Conservation (phyloP, 1,284 basidiomycete species). For the Marasmius sp. region DNA sequence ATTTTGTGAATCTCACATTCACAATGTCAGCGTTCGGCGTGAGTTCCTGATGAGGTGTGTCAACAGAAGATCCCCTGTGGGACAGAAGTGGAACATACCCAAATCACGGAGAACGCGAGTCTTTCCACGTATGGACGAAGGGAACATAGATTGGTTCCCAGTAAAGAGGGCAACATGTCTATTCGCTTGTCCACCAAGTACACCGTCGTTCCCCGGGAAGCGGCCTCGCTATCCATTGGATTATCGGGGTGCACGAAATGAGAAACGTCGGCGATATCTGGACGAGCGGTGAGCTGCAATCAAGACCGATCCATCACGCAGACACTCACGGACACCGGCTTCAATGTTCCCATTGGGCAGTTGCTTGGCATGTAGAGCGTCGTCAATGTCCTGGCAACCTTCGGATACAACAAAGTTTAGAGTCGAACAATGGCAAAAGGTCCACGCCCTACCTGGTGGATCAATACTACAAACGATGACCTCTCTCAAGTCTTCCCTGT, state of each 20-base stretch:
- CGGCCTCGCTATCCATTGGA: conserved; percentile 96
- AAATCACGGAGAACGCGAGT: conserved; percentile 93
- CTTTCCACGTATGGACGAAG: conserved; percentile 92
- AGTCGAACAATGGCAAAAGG: neutral
- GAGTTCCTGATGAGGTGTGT: conserved; percentile 62
- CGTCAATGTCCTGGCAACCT: conserved; percentile 99
- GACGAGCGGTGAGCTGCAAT: neutral
- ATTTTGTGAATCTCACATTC: conserved; percentile 91
- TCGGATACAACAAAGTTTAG: neutral
- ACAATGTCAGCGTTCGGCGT: conserved; percentile 87
- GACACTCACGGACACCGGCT: conserved; percentile 91
- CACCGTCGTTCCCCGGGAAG: conserved; percentile 94
- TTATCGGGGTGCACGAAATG: conserved; percentile 95
- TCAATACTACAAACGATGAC: conserved; percentile 96
- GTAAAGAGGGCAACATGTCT: conserved; percentile 94
- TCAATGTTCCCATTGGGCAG: conserved; percentile 96
- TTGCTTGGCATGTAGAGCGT: conserved; percentile 91
- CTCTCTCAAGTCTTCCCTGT: conserved; percentile 86
- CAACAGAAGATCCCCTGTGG: conserved; percentile 5
- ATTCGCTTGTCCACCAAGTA: conserved; percentile 99
- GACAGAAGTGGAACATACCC: conserved; percentile 60
- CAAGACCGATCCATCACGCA: neutral
- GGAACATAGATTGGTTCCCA: conserved; percentile 97
- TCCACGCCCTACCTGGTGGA: conserved; percentile 71
- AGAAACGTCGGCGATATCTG: conserved; percentile 98